phyloP scores from a whole-genome alignment of 1,139 yeast species.

The Protomyces lactucae-debilis region DNA sequence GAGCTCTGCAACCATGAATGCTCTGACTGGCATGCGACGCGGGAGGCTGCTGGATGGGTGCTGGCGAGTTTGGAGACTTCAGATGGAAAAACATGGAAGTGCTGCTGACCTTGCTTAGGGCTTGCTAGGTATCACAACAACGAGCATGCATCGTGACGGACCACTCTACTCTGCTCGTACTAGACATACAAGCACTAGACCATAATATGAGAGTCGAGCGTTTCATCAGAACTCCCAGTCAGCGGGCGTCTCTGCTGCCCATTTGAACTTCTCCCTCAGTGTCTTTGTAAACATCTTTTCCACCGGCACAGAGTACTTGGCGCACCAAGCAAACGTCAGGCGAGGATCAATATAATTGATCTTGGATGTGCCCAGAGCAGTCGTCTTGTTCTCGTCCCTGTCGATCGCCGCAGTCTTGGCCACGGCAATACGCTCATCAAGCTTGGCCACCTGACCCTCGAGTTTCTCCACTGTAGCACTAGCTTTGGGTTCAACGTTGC shows the following conservation, averaged over 20 bases:
- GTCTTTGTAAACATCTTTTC: conserved; percentile 90
- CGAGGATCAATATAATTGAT: conserved; percentile 95
- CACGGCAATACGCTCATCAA: conserved; percentile 66
- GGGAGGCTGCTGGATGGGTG: background rate
- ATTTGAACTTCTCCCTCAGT: conserved; percentile 80
- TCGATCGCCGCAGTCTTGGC: conserved; percentile 75
- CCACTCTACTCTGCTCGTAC: too few relatives aligned
- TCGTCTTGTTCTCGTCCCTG: conserved; percentile 90
- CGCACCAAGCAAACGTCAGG: conserved; percentile 81
- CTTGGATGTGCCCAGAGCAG: conserved; percentile 87
- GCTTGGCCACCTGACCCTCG: conserved; percentile 62
- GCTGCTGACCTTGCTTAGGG: too few relatives aligned
- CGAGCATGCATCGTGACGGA: too few relatives aligned
- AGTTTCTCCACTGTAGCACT: conserved; percentile 63
- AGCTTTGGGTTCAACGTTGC: conserved; percentile 55
- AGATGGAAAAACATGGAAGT: background rate
- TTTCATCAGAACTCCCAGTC: conserved; percentile 66
- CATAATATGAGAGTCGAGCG: too few relatives aligned
- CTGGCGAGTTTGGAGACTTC: background rate
- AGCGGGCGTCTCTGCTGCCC: conserved; percentile 93
- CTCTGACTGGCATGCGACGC: background rate
- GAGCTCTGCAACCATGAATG: conserved; percentile 1
- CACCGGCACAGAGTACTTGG: conserved; percentile 80
- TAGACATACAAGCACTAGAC: too few relatives aligned
- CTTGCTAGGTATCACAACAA: too few relatives aligned